Conservation (phyloP, 495 filamentous ascomycete genomes). For the Xylaria scruposa region DNA sequence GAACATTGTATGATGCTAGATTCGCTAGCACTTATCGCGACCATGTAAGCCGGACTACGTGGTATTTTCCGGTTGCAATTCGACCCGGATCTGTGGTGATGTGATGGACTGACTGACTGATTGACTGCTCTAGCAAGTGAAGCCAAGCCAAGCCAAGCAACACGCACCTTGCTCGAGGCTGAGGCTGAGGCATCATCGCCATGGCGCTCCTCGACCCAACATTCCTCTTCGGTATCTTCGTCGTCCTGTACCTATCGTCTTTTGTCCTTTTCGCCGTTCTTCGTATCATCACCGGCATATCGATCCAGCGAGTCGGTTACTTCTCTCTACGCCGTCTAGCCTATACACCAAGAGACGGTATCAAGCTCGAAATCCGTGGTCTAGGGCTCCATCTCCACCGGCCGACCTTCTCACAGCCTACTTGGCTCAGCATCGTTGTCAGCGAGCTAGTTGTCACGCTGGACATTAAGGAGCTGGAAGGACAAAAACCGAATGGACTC, state of each 20-base stretch:
- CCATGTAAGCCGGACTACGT: conserved; percentile 31
- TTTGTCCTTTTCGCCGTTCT: conserved; percentile 94
- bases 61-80: neutral
- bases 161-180: conserved; percentile 33
- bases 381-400: conserved; percentile 87
- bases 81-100: conserved; percentile 24
- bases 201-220: conserved; percentile 69
- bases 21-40: conserved; percentile 30
- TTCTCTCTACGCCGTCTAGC: conserved; percentile 87
- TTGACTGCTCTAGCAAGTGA: conserved; percentile 18
- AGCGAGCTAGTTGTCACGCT: conserved; percentile 84
- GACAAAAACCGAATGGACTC: conserved; percentile 41
- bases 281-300: conserved; percentile 90
- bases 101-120: conserved; percentile 4
- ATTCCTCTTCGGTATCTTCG: conserved; percentile 81
- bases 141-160: conserved; percentile 31
- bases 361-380: conserved; percentile 88
- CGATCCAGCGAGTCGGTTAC: conserved; percentile 93
- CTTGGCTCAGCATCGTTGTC: conserved; percentile 91
- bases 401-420: conserved; percentile 94
- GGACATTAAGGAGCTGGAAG: conserved; percentile 70
- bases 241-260: conserved; percentile 86
- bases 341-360: conserved; percentile 83
- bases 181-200: conserved; percentile 31
- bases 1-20: conserved; percentile 35